These are phyloP conservation scores for Solanum appendiculatum DNA, from an alignment of 257 asterid genomes.

Conservation along the genomic window DNA sequence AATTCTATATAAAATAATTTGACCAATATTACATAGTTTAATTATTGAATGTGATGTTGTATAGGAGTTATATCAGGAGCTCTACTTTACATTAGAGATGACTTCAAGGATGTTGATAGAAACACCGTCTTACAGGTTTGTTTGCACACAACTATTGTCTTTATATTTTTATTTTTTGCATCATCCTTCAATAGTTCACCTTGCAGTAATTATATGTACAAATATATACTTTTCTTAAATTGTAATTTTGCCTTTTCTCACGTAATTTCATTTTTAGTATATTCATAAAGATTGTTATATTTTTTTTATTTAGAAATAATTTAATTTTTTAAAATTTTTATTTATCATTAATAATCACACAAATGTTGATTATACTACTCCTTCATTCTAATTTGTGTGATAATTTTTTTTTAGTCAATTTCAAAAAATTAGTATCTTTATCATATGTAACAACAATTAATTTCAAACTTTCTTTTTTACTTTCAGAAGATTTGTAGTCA, in stretches of 20 bases:
- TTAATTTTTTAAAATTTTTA: not conserved
- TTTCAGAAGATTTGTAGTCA: too few relatives aligned
- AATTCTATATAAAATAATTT: too few relatives aligned
- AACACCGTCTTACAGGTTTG: constrained; percentile 38
- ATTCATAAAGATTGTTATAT: not conserved
- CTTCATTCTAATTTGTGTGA: too few relatives aligned
- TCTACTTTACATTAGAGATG: constrained; percentile 40
- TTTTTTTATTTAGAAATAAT: not conserved
- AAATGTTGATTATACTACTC: too few relatives aligned
- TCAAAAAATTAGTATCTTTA: too few relatives aligned
- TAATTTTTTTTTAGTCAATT: too few relatives aligned
- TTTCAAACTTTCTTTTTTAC: not conserved
- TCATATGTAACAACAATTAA: too few relatives aligned
- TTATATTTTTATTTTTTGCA: not conserved
- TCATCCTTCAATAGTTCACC: not conserved
- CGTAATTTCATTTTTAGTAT: not conserved
- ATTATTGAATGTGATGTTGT: not conserved
- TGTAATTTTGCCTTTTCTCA: not conserved
- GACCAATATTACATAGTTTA: not conserved
- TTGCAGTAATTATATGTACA: not conserved
- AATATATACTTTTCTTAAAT: not conserved
- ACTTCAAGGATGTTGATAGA: constrained; percentile 34
- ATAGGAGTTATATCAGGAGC: constrained; percentile 50
- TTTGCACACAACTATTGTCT: not conserved
- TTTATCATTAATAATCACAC: not conserved